Evolutionary conservation across 2,329 filamentous ascomycete species (phyloP).

Genomic region (Phyllosticta citriasiana): DNA sequence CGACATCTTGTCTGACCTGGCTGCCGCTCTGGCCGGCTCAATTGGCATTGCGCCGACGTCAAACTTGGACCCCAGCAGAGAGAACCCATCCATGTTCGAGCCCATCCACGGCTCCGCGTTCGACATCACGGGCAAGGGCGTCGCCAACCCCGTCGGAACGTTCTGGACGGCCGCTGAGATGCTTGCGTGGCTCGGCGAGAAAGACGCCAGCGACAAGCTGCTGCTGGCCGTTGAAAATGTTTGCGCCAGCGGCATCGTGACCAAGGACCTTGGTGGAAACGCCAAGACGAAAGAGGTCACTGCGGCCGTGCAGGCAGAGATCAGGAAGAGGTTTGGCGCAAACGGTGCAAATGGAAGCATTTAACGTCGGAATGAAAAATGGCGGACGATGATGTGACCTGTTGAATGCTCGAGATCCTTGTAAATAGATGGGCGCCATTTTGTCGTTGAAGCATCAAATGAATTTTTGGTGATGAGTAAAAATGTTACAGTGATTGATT

Average conservation of each 20-base stretch:
- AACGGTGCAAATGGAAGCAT: neutral
- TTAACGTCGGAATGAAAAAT: neutral
- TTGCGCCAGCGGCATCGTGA: slow-evolving; percentile 42
- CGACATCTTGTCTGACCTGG: slow-evolving; percentile 62
- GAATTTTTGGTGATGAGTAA: too few relatives aligned
- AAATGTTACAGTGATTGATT: too few relatives aligned
- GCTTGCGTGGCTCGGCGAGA: slow-evolving; percentile 48
- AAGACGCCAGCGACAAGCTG: slow-evolving; percentile 39
- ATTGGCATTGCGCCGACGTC: slow-evolving; percentile 64
- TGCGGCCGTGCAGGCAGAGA: slow-evolving; percentile 31
- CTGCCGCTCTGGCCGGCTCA: slow-evolving; percentile 57
- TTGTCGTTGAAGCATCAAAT: neutral
- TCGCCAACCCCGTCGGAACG: slow-evolving; percentile 48
- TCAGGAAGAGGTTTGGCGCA: slow-evolving; percentile 16
- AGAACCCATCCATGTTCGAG: slow-evolving; percentile 53
- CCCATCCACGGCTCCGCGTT: slow-evolving; percentile 51
- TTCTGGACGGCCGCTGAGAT: slow-evolving; percentile 52
- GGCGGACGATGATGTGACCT: neutral
- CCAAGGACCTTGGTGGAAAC: slow-evolving; percentile 44
- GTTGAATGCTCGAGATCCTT: neutral
- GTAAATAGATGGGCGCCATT: neutral
- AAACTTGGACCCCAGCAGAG: slow-evolving; percentile 55
- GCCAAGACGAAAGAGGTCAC: slow-evolving; percentile 34
- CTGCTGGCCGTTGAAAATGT: slow-evolving; percentile 46
- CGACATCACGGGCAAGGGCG: slow-evolving; percentile 47